phyloP scores from a whole-genome alignment of 176 grass and related monocot species.

The Bromus sterilis region DNA sequence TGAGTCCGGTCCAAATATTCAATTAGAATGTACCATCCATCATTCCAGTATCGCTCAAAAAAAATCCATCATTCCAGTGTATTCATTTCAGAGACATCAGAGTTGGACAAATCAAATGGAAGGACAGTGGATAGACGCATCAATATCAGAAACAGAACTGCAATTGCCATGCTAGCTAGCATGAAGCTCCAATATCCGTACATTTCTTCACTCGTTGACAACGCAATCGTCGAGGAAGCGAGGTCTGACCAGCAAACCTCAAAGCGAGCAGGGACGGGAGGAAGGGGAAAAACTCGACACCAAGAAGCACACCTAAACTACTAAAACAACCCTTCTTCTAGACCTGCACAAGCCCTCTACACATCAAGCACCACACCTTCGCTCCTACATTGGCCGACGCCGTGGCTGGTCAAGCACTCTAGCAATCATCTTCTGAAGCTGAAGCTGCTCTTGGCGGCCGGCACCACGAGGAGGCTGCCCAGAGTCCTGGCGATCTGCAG shows the following conservation, averaged over 20 bases:
- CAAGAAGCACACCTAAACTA: not conserved
- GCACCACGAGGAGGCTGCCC: conserved; percentile 11
- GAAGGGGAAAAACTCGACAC: not conserved
- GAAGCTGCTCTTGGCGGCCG: conserved; percentile 17
- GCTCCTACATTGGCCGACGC: not conserved
- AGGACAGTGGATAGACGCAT: not conserved
- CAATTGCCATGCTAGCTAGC: not conserved
- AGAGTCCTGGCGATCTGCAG: conserved; percentile 31
- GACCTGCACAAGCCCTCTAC: not conserved
- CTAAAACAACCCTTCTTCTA: not conserved
- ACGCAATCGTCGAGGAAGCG: not conserved
- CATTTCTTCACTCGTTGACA: conserved; percentile 1
- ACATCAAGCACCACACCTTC: not conserved
- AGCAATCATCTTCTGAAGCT: conserved; percentile 6
- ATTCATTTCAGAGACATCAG: no score
- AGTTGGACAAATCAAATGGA: no score
- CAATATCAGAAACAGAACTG: not conserved
- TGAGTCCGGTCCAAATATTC: no score
- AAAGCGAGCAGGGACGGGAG: not conserved
- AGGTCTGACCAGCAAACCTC: not conserved
- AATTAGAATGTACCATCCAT: no score
- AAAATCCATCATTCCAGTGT: no score
- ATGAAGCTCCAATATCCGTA: not conserved
- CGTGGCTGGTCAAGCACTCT: no score
- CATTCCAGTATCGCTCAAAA: no score